phyloP scores from a whole-genome alignment of 352 stramenopile genomes.

The Aphanomyces invadans region DNA sequence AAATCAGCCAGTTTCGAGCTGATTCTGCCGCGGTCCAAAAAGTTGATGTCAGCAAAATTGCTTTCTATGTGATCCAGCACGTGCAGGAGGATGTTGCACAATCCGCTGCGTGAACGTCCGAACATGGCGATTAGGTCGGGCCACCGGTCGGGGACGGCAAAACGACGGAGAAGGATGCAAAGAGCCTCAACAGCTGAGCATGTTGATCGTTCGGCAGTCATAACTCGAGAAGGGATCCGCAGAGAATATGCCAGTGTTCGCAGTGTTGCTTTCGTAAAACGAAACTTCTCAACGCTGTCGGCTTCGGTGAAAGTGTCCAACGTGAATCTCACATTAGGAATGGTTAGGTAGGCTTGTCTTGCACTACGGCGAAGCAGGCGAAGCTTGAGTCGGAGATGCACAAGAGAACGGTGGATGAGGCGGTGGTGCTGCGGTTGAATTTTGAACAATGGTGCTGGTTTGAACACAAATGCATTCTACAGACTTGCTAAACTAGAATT shows the following conservation, averaged over 20 bases:
- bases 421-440: no score
- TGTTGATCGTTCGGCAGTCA: constrained; percentile 2
- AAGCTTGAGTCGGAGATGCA: background rate
- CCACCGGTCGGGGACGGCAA: constrained; percentile 10
- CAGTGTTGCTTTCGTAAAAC: background rate
- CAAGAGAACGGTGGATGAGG: no score
- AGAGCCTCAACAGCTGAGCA: background rate
- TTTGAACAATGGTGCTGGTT: no score
- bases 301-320: background rate
- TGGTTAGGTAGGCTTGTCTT: background rate
- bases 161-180: constrained; percentile 4
- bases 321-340: background rate
- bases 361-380: background rate
- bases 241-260: background rate
- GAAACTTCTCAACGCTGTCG: background rate
- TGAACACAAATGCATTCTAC: no score
- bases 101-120: background rate
- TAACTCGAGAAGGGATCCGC: background rate
- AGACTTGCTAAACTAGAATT: no score
- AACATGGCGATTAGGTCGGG: constrained; percentile 9
- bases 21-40: background rate
- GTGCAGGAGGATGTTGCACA: constrained; percentile 17
- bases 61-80: background rate
- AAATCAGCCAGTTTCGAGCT: background rate
- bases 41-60: background rate